Percentiles rank a stretch among this genome's conserved stretches.
Evolutionary conservation across 2,329 filamentous ascomycete genomes (phyloP).

Genomic region (Aspergillus udagawae): DNA sequence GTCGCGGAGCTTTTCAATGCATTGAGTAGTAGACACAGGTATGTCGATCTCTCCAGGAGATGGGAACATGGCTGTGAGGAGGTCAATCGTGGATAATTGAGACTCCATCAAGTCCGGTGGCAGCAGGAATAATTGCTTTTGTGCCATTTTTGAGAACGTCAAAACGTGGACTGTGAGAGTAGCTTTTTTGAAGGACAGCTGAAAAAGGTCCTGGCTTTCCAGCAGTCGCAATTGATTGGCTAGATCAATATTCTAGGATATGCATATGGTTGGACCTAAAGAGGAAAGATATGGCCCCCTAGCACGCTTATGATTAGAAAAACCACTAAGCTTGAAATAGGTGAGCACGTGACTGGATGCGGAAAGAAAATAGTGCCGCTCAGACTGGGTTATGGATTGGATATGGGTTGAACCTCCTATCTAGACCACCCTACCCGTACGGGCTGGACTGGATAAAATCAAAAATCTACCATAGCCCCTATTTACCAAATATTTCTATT

Average conservation of each 20-base stretch:
- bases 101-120: slow-evolving; percentile 45
- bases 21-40: slow-evolving; percentile 31
- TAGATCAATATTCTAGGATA: background rate
- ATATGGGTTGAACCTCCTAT: too few relatives aligned
- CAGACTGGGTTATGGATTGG: too few relatives aligned
- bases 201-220: background rate
- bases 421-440: too few relatives aligned
- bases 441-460: too few relatives aligned
- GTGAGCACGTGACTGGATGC: too few relatives aligned
- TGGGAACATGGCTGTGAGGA: slow-evolving; percentile 53
- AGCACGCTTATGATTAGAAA: too few relatives aligned
- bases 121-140: slow-evolving; percentile 19
- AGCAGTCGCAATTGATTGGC: background rate
- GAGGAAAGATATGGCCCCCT: background rate
- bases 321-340: too few relatives aligned
- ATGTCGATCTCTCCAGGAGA: slow-evolving; percentile 38
- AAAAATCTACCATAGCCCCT: too few relatives aligned
- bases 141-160: slow-evolving; percentile 11
- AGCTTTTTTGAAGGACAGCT: background rate
- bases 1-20: slow-evolving; percentile 22
- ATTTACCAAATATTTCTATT: too few relatives aligned
- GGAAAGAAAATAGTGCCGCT: too few relatives aligned
- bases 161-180: background rate
- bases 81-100: slow-evolving; percentile 49
- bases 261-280: background rate